Percentiles rank a stretch among this genome's conserved stretches.
Evolutionary conservation across 352 stramenopile genomes (phyloP).

Genomic region (Phytophthora kernoviae): DNA sequence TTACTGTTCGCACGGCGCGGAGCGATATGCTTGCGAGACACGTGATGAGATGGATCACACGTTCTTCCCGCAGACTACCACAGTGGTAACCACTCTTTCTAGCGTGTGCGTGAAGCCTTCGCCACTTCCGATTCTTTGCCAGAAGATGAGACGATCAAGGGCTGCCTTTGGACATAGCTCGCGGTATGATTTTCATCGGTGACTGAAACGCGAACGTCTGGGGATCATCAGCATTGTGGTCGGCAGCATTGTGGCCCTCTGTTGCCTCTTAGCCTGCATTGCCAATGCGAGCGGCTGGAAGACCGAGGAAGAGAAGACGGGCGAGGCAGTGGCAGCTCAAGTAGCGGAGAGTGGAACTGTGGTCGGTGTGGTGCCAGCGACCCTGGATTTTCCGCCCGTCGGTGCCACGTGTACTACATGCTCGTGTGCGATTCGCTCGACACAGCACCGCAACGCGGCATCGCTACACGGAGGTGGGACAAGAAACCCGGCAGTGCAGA

Average conservation of each 20-base stretch:
- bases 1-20: no score
- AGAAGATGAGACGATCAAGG: neutral
- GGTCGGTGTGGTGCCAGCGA: neutral
- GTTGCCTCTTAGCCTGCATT: neutral
- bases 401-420: neutral
- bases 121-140: no score
- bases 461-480: neutral
- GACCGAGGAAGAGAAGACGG: constrained; percentile 6
- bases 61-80: no score
- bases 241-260: constrained; percentile 4
- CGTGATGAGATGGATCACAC: no score
- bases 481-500: no score
- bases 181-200: neutral
- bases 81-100: neutral
- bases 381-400: neutral
- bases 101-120: no score
- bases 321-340: constrained; percentile 4
- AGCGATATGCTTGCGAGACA: no score
- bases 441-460: neutral
- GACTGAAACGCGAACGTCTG: constrained; percentile 4
- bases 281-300: constrained; percentile 2
- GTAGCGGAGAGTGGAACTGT: neutral
- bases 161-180: neutral
- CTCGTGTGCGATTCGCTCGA: constrained; percentile 2
- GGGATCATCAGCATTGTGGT: constrained; percentile 8